These are phyloP conservation scores for Metarhizium sp. DNA, from an alignment of 2,329 filamentous ascomycete genomes.

Conservation along the genomic window DNA sequence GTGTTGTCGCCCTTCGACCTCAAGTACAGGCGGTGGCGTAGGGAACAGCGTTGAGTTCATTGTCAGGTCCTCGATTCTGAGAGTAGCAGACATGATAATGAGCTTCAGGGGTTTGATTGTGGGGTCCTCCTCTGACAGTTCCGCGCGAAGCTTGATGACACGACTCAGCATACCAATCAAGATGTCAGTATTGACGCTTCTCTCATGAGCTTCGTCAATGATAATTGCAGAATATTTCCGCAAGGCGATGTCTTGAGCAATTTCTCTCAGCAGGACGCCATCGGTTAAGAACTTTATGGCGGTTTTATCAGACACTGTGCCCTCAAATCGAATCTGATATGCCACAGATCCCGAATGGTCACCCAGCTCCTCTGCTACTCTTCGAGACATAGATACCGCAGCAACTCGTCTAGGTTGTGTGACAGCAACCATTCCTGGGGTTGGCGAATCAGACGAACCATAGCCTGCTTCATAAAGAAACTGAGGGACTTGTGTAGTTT, in stretches of 20 bases:
- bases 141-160: conserved; percentile 73
- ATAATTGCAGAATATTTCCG: conserved; percentile 88
- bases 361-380: conserved; percentile 79
- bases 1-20: conserved; percentile 87
- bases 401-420: conserved; percentile 93
- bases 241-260: conserved; percentile 79
- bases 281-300: conserved; percentile 99
- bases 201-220: conserved; percentile 94
- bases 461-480: conserved; percentile 94
- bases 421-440: conserved; percentile 85
- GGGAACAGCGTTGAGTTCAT: conserved; percentile 75
- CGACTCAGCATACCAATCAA: conserved; percentile 95
- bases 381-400: conserved; percentile 91
- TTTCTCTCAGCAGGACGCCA: conserved; percentile 85
- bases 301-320: conserved; percentile 68
- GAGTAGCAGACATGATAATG: conserved; percentile 95
- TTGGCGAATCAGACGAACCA: conserved; percentile 66
- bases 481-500: conserved; percentile 94
- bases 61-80: conserved; percentile 83
- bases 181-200: conserved; percentile 96
- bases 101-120: conserved; percentile 74
- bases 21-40: conserved; percentile 68
- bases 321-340: conserved; percentile 94
- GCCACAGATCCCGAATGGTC: conserved; percentile 68
- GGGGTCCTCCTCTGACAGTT: conserved; percentile 63